Base-by-base conservation (phyloP, 2,329 filamentous ascomycete species). In the Ophiostoma sp. region DNA sequence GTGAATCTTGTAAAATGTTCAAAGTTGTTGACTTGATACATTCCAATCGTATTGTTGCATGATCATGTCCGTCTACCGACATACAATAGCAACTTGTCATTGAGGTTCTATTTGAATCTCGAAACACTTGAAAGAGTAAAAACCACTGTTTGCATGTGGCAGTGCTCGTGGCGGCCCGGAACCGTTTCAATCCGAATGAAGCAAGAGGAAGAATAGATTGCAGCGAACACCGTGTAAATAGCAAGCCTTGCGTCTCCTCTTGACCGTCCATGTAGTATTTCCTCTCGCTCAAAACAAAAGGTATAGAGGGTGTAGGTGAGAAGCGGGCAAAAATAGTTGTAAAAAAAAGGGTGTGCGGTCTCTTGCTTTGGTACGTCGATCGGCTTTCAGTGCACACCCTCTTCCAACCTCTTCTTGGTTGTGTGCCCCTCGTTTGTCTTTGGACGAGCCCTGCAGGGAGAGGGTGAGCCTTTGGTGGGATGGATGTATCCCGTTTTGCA, bases 291-390 rank as follows among this genome's bases (percentile, higher is more conserved):
- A 33, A 63, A 63, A 36, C 57, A 39, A 22, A 33, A 64, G 12
- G 68, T 9, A 42, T 7, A 28, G 22, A 22, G 4, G 6, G 2
- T 17, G 1, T 3, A 22, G 55, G 25, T 4, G 28, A 61, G 33
- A 61, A 15, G 57, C 57, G 61, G 36, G 12, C n/a, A 12, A 11
- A 31, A 57, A 70, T 9, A 57, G 33, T 7, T n/a, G n/a, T n/a
- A n/a, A 70, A 55, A 50, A 39, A n/a, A 19, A 48, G 15, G 52
- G 50, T 59, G 68, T 70, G 33, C 12, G n/a, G 45, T 22, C 66
- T 52, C 45, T 45, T 69, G 19, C 66, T 69, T 31, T 52, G 45
- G 45, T 39, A 69, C 66, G 66, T 55, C 48, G 66, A 69, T 66
- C 36, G 15, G 5, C 42, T n/a, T 33, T 39, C 15, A 48, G 7